A percentile compares a stretch with the other conserved stretches of the same genome.
phyloP scores from a whole-genome alignment of 106 monocot genomes.

The Ottelia alismoides region DNA sequence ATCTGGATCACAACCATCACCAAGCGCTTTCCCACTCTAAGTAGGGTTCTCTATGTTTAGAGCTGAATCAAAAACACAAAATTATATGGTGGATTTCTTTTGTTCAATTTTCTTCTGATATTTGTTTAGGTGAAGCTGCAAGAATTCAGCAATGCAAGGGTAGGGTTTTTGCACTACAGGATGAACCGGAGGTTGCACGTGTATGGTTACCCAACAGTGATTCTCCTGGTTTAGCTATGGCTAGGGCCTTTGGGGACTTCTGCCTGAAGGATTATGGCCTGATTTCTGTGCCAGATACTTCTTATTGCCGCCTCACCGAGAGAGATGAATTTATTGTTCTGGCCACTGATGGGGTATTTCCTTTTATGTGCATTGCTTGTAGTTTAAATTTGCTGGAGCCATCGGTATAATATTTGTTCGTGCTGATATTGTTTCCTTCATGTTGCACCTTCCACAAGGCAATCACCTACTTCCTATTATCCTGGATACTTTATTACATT shows the following conservation, averaged over 20 bases:
- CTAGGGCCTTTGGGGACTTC: constrained; percentile 90
- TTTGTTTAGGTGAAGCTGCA: constrained; percentile 58
- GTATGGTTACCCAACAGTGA: constrained; percentile 86
- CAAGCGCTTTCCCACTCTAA: too few species aligned
- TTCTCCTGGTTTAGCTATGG: constrained; percentile 87
- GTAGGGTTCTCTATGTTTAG: background rate
- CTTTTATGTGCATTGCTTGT: too few species aligned
- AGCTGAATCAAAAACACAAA: background rate
- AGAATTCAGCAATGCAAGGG: constrained; percentile 81
- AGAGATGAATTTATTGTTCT: constrained; percentile 78
- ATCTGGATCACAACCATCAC: too few species aligned
- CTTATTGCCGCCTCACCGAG: constrained; percentile 50
- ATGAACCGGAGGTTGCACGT: constrained; percentile 79
- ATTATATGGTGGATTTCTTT: background rate
- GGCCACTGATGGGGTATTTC: constrained; percentile 74
- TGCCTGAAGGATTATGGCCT: constrained; percentile 85
- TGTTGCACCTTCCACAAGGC: too few species aligned
- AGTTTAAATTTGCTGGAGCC: too few species aligned
- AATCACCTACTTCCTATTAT: too few species aligned
- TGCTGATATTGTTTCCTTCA: too few species aligned
- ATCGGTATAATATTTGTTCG: too few species aligned
- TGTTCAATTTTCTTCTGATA: background rate
- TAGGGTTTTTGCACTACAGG: constrained; percentile 77
- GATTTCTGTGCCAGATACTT: constrained; percentile 69
- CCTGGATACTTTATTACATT: too few species aligned